Evolutionary conservation across 1,284 basidiomycete species (phyloP), one percentile per base, ranked within the genome.

Genomic region (Pterula multifida): DNA sequence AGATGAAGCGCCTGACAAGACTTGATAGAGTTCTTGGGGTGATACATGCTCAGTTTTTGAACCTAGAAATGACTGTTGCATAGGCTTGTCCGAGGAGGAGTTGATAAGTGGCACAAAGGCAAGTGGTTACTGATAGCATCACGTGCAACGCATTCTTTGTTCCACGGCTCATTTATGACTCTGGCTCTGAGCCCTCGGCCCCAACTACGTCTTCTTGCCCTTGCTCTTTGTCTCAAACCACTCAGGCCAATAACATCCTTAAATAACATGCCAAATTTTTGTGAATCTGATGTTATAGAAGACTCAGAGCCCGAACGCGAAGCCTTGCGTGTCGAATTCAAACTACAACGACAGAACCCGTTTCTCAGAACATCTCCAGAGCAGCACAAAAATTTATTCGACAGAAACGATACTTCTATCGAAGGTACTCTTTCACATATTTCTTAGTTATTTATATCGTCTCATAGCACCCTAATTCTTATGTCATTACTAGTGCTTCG

Each of bases 251-350:
- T 25, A 19, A 1, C 21, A 48, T 21, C n/a, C 36, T 22, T 25
- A 45, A 47, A 51, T 46, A 53, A 51, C 19, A 47, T 36, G 36
- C 49, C 19, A 4, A 21, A 42, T 21, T 55, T 52, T 53, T 53
- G 52, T 45, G 57, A 56, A n/a, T 58, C 59, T 17, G 76, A 77
- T 49, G 54, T 76, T 26, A 69, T 83, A 1, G 76, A 77, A 28
- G 81, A 85, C 63, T 84, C 81, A 0, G 82, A 84, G 60, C 80
- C 80, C 21, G 81, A 85, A 60, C 68, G 81, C 51, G 73, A 76
- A 54, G 63, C 69, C 48, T 56, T 63, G n/a, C 68, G 74, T 45
- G 61, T 58, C 49, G 55, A 52, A 48, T 52, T 54, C 28, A 45
- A 44, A 19, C 12, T 26, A 12, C 17, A 32, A 12, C 45, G 44